phyloP scores from a whole-genome alignment of 352 stramenopile genomes.

The Globisporangium abappressorium region DNA sequence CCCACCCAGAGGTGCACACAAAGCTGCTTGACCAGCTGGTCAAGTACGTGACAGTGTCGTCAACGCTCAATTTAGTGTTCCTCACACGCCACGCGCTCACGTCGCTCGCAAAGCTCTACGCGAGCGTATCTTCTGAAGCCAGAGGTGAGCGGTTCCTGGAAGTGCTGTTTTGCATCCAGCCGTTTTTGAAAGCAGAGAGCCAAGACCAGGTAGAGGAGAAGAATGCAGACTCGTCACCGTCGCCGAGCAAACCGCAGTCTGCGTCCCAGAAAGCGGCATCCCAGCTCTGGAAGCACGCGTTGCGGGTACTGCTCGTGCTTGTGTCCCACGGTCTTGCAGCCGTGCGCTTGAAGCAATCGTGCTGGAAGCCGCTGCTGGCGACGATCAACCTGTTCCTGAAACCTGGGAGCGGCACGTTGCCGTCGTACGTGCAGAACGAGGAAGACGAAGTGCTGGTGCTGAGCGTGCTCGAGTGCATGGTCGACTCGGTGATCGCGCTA shows the following conservation, averaged over 20 bases:
- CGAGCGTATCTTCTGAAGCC: constrained; percentile 50
- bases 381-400: constrained; percentile 64
- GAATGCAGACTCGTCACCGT: constrained; percentile 7
- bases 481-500: constrained; percentile 63
- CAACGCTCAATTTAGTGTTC: constrained; percentile 55
- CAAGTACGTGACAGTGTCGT: constrained; percentile 49
- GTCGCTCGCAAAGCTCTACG: constrained; percentile 75
- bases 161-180: constrained; percentile 66
- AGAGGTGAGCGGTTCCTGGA: constrained; percentile 52
- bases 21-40: constrained; percentile 72
- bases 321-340: constrained; percentile 66
- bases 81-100: constrained; percentile 76
- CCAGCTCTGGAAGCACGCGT: constrained; percentile 75
- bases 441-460: constrained; percentile 77
- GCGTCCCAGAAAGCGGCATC: constrained; percentile 63
- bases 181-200: constrained; percentile 51
- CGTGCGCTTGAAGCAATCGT: constrained; percentile 43
- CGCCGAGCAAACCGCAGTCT: constrained; percentile 37
- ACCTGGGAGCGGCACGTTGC: constrained; percentile 49
- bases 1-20: constrained; percentile 59
- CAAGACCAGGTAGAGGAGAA: not conserved
- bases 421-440: constrained; percentile 57
- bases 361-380: constrained; percentile 54
- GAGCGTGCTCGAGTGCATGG: constrained; percentile 71
- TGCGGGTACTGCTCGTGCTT: constrained; percentile 67